Evolutionary conservation across 2,329 filamentous ascomycete genomes (phyloP), one percentile per base, ranked within the genome.

Genomic region (Knoxdaviesia capensis): DNA sequence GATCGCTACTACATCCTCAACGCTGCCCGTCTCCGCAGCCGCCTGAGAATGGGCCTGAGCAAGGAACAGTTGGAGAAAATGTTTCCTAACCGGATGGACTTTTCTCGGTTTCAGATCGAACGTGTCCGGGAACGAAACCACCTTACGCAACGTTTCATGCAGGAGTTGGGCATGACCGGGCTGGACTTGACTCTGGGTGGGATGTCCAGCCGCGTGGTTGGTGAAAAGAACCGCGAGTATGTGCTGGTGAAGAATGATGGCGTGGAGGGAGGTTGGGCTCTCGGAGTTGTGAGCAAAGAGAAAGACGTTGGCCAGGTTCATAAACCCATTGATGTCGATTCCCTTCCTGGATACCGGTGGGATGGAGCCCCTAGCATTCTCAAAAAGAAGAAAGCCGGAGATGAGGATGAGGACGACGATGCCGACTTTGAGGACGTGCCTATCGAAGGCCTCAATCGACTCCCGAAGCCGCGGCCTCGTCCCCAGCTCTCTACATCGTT

Each of bases 1-100:
- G 90, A 98, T 62, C 75, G 88, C 40, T 98, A 98, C 64, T 96
- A 96, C 52, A 98, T 98, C 42, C 62, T 98, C 28, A 98, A 98
- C 54, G 90, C 92, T 1, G 90, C 92, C 2, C 71, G 90, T 46
- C 56, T 98, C 46, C 69, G 90, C 44, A 94, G 85, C 56, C 71
- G 90, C 42, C 65, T 98, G 52, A 75, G 90, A 54, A 94, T 98
- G 88, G 90, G 90, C 0, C 73, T 94, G 51, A 93, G 84, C 44
- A 96, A 96, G 58, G 88, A 98, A 48, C 90, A 98, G 59, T 62
- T 98, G 9, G 87, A 96, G 50, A 74, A 69, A 38, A 98, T 98
- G 90, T 98, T 98, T 55, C 88, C 90, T 0, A 81, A 98, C 56
- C 76, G 90, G 30, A 94, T 98, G 86, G 90, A 80, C 1, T 98